phyloP scores from a whole-genome alignment of 164 flowering plant species.

The Annona cherimola region DNA sequence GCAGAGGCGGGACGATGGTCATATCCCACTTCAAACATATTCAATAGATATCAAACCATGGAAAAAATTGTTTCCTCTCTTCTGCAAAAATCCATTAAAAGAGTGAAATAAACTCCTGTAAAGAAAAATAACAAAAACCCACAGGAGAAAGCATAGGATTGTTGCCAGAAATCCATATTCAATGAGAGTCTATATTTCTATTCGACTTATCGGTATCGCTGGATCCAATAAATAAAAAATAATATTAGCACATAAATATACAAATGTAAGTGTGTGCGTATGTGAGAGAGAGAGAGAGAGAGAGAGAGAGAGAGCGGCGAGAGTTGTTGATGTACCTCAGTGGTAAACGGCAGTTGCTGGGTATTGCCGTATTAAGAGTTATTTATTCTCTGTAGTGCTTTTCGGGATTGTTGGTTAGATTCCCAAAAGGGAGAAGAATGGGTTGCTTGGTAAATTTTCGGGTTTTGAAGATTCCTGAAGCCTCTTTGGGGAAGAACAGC shows the following conservation, averaged over 20 bases:
- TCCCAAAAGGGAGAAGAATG: not conserved
- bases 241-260: not conserved
- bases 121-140: not conserved
- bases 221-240: not conserved
- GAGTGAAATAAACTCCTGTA: not conserved
- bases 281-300: not conserved
- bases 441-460: not conserved
- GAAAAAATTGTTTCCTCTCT: not conserved
- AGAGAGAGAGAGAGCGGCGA: not conserved
- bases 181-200: not conserved
- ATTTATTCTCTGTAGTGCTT: not conserved
- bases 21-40: not conserved
- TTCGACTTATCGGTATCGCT: not conserved
- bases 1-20: not conserved
- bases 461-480: not conserved
- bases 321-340: not conserved
- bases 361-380: not conserved
- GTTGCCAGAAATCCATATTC: not conserved
- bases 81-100: not conserved
- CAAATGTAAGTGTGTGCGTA: not conserved
- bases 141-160: not conserved
- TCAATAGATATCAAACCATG: not conserved
- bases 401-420: not conserved
- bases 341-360: not conserved
- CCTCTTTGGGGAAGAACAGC: too few species aligned